phyloP scores from a whole-genome alignment of 495 filamentous ascomycete genomes.

The Neurospora tetrasperma region DNA sequence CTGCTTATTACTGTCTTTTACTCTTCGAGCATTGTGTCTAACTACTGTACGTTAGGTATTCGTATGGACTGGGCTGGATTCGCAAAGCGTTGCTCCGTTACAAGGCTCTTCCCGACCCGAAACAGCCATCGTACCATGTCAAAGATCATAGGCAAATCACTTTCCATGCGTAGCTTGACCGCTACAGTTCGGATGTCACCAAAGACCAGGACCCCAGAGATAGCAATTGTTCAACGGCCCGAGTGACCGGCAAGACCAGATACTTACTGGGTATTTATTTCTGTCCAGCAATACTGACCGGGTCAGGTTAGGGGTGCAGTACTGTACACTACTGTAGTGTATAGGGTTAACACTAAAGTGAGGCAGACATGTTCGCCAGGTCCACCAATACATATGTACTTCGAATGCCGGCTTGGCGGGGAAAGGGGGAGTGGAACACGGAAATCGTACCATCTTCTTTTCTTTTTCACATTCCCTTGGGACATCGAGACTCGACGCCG shows the following conservation, averaged over 20 bases:
- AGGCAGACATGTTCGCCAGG: background rate
- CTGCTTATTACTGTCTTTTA: background rate
- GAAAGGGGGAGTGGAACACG: background rate
- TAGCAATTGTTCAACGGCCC: background rate
- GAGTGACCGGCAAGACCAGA: background rate
- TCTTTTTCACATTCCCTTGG: background rate
- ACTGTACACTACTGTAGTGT: background rate
- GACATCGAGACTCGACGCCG: background rate
- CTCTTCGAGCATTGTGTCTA: background rate
- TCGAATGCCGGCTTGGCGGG: background rate
- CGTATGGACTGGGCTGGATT: background rate
- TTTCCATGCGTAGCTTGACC: background rate
- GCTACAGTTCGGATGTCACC: background rate
- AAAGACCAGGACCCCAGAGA: background rate
- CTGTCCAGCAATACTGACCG: background rate
- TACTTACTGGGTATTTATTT: background rate
- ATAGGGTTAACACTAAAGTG: background rate
- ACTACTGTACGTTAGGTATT: background rate
- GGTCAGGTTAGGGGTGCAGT: background rate
- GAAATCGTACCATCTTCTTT: background rate
- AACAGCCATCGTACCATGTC: background rate
- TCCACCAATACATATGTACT: background rate
- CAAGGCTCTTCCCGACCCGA: background rate
- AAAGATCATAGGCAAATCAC: background rate
- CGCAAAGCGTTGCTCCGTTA: background rate